Conservation (phyloP, 169 alveolate species). For the Cryptosporidium sp. region DNA sequence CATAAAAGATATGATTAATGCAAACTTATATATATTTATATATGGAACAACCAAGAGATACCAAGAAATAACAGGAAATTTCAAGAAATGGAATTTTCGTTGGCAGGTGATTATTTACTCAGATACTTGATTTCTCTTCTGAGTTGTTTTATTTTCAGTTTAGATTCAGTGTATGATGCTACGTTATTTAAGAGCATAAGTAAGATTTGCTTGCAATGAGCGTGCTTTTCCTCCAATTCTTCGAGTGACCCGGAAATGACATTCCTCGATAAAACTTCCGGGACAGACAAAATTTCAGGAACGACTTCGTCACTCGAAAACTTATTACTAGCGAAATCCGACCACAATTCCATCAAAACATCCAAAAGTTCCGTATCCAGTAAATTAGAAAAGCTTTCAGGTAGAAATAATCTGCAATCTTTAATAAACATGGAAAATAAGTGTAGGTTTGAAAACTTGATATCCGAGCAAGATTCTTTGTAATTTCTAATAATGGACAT, state of each 20-base stretch:
- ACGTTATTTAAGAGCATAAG: background rate
- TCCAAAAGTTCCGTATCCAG: background rate
- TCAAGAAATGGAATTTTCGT: background rate
- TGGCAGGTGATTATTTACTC: background rate
- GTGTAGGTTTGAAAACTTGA: background rate
- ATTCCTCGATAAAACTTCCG: background rate
- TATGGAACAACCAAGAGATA: too few species aligned
- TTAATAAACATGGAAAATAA: background rate
- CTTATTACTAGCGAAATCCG: background rate
- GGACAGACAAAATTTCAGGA: background rate
- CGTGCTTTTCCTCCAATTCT: background rate
- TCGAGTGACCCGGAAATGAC: background rate
- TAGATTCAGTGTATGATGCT: background rate
- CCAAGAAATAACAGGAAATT: too few species aligned
- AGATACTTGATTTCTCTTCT: background rate
- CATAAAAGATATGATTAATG: too few species aligned
- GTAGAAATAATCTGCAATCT: background rate
- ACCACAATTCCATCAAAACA: background rate
- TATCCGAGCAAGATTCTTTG: slow-evolving; percentile 11
- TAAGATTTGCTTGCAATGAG: background rate
- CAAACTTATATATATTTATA: too few species aligned
- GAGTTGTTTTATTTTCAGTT: background rate
- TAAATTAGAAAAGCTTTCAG: background rate
- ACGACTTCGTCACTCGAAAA: background rate
- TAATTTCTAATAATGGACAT: background rate